Conservation (phyloP, 148 eudicot genomes). For the Chenopodium suecicum region DNA sequence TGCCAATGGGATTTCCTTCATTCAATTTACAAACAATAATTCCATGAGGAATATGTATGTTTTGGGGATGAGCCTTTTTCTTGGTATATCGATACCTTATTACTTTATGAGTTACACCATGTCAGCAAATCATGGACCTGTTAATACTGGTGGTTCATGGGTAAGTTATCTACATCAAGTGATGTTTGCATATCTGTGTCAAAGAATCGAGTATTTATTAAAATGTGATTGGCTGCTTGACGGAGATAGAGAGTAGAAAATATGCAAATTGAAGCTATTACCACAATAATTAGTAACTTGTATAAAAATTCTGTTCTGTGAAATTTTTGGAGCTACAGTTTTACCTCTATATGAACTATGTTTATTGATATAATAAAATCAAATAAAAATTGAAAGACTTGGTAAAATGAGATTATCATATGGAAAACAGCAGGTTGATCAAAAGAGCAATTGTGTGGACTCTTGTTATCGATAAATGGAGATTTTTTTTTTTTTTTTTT, state of each 20-base stretch:
- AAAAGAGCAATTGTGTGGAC: not conserved
- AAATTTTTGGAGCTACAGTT: not conserved
- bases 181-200: not conserved
- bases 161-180: conserved; percentile 37
- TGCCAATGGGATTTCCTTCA: conserved; percentile 74
- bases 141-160: conserved; percentile 77
- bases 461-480: not conserved
- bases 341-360: not conserved
- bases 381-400: not conserved
- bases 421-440: not conserved
- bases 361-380: not conserved
- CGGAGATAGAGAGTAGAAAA: not conserved
- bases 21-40: conserved; percentile 78
- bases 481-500: not conserved
- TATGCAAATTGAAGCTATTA: not conserved
- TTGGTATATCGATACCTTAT: conserved; percentile 88
- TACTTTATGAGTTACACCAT: conserved; percentile 67
- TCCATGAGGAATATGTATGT: conserved; percentile 86
- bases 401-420: not conserved
- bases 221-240: not conserved
- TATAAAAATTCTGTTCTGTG: not conserved
- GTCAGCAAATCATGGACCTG: conserved; percentile 59
- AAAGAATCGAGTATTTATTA: not conserved
- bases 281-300: not conserved
- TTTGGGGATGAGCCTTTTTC: conserved; percentile 77